phyloP scores from a whole-genome alignment of 306 rosid species.

The Pyrus pyrifolia region DNA sequence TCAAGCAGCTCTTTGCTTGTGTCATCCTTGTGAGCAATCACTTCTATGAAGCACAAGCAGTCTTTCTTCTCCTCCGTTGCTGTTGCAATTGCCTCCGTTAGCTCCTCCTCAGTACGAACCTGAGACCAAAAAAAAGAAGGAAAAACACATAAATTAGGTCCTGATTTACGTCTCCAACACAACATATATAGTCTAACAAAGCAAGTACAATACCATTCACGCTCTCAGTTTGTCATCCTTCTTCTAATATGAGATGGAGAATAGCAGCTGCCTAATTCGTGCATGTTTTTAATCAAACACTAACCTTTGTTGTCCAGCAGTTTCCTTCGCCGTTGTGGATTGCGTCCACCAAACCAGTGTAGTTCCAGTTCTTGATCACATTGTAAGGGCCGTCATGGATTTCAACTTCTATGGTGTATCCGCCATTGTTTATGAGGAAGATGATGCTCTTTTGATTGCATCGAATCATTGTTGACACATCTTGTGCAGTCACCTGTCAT shows the following conservation, averaged over 20 bases:
- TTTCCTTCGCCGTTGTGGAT: conserved; percentile 45
- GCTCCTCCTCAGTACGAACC: conserved; percentile 31
- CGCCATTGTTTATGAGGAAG: conserved; percentile 44
- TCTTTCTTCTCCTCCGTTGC: conserved; percentile 30
- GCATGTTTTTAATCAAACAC: neutral
- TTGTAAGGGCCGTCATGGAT: conserved; percentile 49
- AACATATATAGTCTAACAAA: neutral
- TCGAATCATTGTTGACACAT: conserved; percentile 38
- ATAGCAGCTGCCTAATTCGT: neutral
- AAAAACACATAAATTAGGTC: neutral
- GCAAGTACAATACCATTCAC: neutral
- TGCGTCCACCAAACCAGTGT: conserved; percentile 38
- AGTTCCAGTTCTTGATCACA: conserved; percentile 54
- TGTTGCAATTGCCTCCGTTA: conserved; percentile 27
- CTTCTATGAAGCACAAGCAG: conserved; percentile 44
- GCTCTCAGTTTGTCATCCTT: neutral
- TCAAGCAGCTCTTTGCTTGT: conserved; percentile 46
- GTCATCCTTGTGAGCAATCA: conserved; percentile 42
- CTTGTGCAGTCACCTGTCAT: conserved; percentile 38
- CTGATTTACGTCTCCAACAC: neutral
- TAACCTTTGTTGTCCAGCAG: conserved; percentile 37
- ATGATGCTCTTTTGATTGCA: conserved; percentile 30
- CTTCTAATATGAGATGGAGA: neutral
- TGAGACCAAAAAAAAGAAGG: neutral
- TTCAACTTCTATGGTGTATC: conserved; percentile 48